phyloP scores from a whole-genome alignment of 768 basidiomycete species.

The Lentinula boryana region DNA sequence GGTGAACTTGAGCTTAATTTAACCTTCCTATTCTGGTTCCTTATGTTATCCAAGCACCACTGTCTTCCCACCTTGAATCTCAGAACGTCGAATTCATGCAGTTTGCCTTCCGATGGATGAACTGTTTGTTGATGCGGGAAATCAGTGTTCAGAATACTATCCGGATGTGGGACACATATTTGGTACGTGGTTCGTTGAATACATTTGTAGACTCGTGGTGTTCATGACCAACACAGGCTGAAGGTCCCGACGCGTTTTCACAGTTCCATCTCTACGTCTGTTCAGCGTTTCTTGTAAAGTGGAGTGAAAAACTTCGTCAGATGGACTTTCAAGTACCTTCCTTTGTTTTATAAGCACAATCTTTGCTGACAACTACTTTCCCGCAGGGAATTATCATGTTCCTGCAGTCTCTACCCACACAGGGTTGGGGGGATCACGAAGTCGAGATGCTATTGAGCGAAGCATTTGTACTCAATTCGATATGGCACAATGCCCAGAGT shows the following conservation, averaged over 20 bases:
- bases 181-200: constrained; percentile 49
- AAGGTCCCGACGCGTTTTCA: constrained; percentile 96
- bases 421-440: constrained; percentile 93
- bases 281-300: constrained; percentile 92
- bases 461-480: constrained; percentile 89
- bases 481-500: constrained; percentile 91
- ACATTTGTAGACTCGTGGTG: background rate
- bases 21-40: background rate
- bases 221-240: constrained; percentile 55
- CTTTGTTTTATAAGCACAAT: background rate
- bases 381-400: constrained; percentile 97
- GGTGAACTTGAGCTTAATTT: constrained; percentile 34
- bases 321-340: constrained; percentile 95
- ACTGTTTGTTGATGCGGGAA: constrained; percentile 96
- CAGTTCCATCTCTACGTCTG: constrained; percentile 99
- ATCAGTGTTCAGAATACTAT: constrained; percentile 96
- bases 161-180: constrained; percentile 99
- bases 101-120: constrained; percentile 99
- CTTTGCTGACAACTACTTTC: background rate
- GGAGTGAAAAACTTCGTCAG: constrained; percentile 87
- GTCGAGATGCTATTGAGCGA: constrained; percentile 93
- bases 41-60: constrained; percentile 49
- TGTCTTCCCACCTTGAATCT: constrained; percentile 79
- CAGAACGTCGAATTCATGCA: constrained; percentile 99
- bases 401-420: constrained; percentile 86